These are phyloP conservation scores for Eimeria praecox DNA, from an alignment of 169 alveolate genomes.

Conservation along the genomic window DNA sequence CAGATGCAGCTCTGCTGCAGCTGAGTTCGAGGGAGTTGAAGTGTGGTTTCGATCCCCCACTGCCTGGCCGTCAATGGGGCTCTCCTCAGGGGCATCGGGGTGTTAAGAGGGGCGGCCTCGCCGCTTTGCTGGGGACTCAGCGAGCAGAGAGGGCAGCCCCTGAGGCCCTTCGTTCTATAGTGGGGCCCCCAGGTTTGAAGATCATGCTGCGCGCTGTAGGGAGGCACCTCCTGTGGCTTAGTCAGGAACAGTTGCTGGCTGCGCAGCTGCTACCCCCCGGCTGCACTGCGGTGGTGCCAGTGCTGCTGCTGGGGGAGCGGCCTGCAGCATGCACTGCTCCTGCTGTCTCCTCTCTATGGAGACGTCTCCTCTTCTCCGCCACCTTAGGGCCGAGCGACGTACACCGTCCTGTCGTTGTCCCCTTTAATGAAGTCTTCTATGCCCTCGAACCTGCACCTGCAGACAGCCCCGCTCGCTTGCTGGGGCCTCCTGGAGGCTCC, in stretches of 20 bases:
- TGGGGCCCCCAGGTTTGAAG: neutral
- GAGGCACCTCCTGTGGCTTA: slow-evolving; percentile 72
- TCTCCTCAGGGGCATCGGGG: neutral
- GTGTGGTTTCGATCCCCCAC: neutral
- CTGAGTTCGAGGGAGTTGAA: slow-evolving; percentile 19
- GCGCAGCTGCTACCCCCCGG: slow-evolving; percentile 76
- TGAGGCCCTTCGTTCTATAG: neutral
- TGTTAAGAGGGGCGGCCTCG: neutral
- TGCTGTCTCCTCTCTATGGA: neutral
- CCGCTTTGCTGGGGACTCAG: slow-evolving; percentile 7
- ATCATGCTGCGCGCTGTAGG: slow-evolving; percentile 58
- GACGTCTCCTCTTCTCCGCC: slow-evolving; percentile 25
- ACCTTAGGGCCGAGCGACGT: neutral
- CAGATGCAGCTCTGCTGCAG: slow-evolving; percentile 69
- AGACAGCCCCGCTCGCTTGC: neutral
- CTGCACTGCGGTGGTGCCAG: slow-evolving; percentile 74
- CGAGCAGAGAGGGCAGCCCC: neutral
- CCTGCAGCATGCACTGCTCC: neutral
- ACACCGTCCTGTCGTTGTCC: slow-evolving; percentile 20
- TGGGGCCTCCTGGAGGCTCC: neutral
- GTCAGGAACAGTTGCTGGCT: slow-evolving; percentile 40
- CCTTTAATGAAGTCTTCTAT: slow-evolving; percentile 45
- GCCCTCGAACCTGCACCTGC: slow-evolving; percentile 63
- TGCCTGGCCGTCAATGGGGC: slow-evolving; percentile 32
- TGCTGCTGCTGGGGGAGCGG: slow-evolving; percentile 23